These are phyloP conservation scores for Salix arbutifolia DNA, from an alignment of 345 rosid species.

Conservation along the genomic window DNA sequence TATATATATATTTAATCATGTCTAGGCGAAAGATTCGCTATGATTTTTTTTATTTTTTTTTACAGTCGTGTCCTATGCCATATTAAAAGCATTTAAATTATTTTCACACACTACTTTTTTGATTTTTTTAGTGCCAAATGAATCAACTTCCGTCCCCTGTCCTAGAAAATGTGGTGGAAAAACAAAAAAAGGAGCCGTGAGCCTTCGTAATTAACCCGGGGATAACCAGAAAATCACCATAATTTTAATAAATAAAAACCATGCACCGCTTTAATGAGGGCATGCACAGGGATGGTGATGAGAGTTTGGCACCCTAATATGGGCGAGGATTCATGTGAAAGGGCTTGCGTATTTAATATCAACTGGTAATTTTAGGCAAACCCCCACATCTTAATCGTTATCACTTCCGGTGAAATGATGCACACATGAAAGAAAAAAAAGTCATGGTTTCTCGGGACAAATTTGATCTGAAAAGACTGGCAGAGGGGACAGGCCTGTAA, in stretches of 20 bases:
- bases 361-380: not conserved
- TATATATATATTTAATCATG: too few species aligned
- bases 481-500: not conserved
- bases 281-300: not conserved
- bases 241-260: not conserved
- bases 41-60: too few species aligned
- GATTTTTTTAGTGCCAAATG: too few species aligned
- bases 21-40: too few species aligned
- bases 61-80: too few species aligned
- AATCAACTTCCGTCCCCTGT: too few species aligned
- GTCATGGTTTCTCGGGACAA: not conserved
- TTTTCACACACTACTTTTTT: too few species aligned
- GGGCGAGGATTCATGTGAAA: not conserved
- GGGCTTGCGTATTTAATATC: not conserved
- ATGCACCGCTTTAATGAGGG: not conserved
- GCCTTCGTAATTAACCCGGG: not conserved
- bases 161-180: too few species aligned
- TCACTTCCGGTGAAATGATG: not conserved
- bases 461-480: not conserved
- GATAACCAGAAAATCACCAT: not conserved
- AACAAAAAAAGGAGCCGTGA: not conserved
- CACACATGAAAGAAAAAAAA: not conserved
- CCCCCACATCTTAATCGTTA: not conserved
- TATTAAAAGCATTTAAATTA: too few species aligned
- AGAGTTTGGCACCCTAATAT: not conserved